Evolutionary conservation across 371 early-diverging fungal genomes (phyloP).

Genomic region (Mucor lusitanicus): DNA sequence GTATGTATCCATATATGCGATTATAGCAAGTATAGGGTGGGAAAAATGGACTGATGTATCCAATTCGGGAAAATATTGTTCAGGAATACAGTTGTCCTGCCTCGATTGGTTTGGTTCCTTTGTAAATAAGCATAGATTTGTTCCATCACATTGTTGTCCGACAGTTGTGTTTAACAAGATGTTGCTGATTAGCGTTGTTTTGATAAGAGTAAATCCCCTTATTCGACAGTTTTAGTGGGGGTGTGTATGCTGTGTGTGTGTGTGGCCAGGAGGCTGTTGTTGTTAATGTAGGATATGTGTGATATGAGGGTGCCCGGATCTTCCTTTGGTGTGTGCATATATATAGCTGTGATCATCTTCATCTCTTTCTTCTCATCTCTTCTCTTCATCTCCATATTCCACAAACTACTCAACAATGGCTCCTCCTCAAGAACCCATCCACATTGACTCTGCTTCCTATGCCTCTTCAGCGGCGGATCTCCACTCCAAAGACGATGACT

Average conservation of each 20-base stretch:
- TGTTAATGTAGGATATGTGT: not conserved
- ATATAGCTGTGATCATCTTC: conserved; percentile 1
- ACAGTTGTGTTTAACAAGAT: conserved; percentile 3
- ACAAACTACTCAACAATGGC: conserved; percentile 12
- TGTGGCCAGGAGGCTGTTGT: not conserved
- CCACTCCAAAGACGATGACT: not conserved
- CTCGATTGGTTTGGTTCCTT: conserved; percentile 7
- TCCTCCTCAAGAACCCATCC: conserved; percentile 29
- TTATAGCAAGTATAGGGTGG: not conserved
- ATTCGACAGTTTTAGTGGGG: not conserved
- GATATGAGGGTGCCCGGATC: not conserved
- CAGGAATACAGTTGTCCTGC: not conserved
- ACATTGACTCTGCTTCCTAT: not conserved
- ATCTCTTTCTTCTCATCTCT: not conserved
- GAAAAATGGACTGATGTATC: not conserved
- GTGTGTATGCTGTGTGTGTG: not conserved
- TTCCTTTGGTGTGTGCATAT: not conserved
- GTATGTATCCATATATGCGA: not conserved
- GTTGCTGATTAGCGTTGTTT: not conserved
- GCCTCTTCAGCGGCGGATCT: not conserved
- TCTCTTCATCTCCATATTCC: conserved; percentile 8
- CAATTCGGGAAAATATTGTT: not conserved
- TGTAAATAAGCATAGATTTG: conserved; percentile 4
- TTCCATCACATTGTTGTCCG: conserved; percentile 7
- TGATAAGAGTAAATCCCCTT: not conserved